These are phyloP conservation scores for Peniophora sp. DNA, from an alignment of 1,284 basidiomycete genomes.

Conservation along the genomic window DNA sequence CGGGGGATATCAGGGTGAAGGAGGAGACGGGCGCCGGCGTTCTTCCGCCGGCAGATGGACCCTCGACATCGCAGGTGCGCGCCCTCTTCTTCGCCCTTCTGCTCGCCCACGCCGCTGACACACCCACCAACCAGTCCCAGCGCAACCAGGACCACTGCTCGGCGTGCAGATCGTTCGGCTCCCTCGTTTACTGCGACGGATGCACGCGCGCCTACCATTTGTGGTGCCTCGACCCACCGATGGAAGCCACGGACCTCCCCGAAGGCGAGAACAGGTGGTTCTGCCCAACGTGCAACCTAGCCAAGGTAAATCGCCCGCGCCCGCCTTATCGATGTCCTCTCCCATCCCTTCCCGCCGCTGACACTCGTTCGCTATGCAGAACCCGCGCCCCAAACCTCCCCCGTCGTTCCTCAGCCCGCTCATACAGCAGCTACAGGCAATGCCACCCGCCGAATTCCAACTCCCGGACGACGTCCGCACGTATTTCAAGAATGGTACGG, in stretches of 20 bases:
- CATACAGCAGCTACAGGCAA: constrained; percentile 54
- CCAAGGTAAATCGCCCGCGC: constrained; percentile 38
- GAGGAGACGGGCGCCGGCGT: constrained; percentile 50
- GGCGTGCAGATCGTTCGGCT: constrained; percentile 75
- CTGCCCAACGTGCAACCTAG: constrained; percentile 72
- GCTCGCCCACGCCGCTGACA: constrained; percentile 12
- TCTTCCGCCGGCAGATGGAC: constrained; percentile 16
- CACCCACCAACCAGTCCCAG: constrained; percentile 30
- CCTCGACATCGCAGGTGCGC: constrained; percentile 20
- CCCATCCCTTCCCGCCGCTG: constrained; percentile 4
- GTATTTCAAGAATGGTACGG: constrained; percentile 80
- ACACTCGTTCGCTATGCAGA: constrained; percentile 30
- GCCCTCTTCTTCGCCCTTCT: constrained; percentile 3
- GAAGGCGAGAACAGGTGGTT: constrained; percentile 88
- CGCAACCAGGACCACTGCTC: constrained; percentile 94
- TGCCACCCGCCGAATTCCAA: constrained; percentile 77
- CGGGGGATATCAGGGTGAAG: constrained; percentile 46
- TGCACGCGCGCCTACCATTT: constrained; percentile 96
- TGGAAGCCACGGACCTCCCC: constrained; percentile 79
- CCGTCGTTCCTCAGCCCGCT: constrained; percentile 61
- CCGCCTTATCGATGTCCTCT: constrained; percentile 15
- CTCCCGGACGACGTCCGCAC: constrained; percentile 84
- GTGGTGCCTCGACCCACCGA: constrained; percentile 91
- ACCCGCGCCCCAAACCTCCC: constrained; percentile 56
- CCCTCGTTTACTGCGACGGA: constrained; percentile 91